These are phyloP conservation scores for Helicocarpus griseus DNA, from an alignment of 2,329 filamentous ascomycete genomes.

Conservation along the genomic window DNA sequence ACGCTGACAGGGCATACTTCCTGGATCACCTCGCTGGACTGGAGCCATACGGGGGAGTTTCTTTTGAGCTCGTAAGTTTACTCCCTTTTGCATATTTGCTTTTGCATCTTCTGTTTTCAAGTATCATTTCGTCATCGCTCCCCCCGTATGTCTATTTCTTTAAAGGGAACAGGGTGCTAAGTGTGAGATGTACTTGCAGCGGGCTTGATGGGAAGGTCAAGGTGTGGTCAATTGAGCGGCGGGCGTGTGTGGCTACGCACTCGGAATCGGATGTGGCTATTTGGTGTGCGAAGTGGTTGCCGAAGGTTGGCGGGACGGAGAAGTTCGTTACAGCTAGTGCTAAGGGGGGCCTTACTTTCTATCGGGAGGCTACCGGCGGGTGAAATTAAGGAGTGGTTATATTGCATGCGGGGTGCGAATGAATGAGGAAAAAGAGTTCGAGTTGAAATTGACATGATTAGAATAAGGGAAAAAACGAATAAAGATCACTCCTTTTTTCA, in stretches of 20 bases:
- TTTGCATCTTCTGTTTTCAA: not conserved
- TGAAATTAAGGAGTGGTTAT: slow-evolving; percentile 23
- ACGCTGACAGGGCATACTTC: slow-evolving; percentile 70
- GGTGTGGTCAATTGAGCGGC: slow-evolving; percentile 83
- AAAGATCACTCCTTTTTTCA: slow-evolving; percentile 5
- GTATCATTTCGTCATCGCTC: not conserved
- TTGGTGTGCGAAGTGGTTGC: slow-evolving; percentile 78
- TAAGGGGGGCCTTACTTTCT: slow-evolving; percentile 67
- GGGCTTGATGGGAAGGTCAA: slow-evolving; percentile 90
- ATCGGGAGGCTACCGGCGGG: slow-evolving; percentile 68
- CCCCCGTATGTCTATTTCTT: not conserved
- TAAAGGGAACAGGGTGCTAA: not conserved
- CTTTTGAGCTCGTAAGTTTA: slow-evolving; percentile 63
- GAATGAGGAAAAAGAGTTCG: not conserved
- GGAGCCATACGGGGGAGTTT: slow-evolving; percentile 88
- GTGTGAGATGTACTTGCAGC: slow-evolving; percentile 21
- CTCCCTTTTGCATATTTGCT: no score
- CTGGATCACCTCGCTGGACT: slow-evolving; percentile 87
- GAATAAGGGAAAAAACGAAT: slow-evolving; percentile 9
- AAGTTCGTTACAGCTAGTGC: slow-evolving; percentile 74
- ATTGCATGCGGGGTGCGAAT: not conserved
- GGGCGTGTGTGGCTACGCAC: slow-evolving; percentile 82
- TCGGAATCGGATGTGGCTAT: slow-evolving; percentile 78
- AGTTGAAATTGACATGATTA: no score
- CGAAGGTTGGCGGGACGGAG: slow-evolving; percentile 52